These are phyloP conservation scores for Akanthomyces muscarius DNA, from an alignment of 2,329 filamentous ascomycete species.

Conservation along the genomic window DNA sequence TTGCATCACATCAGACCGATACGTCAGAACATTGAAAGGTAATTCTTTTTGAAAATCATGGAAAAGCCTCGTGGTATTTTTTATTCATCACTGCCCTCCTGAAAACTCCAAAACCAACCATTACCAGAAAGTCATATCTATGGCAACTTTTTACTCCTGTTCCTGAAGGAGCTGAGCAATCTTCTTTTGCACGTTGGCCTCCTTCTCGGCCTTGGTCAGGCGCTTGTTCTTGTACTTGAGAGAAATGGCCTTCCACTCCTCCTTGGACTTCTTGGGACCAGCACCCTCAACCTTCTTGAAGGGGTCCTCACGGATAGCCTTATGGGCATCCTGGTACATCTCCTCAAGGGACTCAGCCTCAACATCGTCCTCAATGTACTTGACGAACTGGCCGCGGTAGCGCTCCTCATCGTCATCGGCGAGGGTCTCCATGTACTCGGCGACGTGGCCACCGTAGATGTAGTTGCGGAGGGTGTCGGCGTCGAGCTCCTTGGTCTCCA, in stretches of 20 bases:
- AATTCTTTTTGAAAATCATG: conserved; percentile 7
- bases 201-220: conserved; percentile 79
- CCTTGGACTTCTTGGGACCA: conserved; percentile 90
- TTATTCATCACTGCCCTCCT: conserved; percentile 36
- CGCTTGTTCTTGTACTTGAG: conserved; percentile 80
- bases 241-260: conserved; percentile 92
- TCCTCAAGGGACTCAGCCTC: conserved; percentile 98
- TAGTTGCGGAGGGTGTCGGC: conserved; percentile 96
- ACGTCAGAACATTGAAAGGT: background rate
- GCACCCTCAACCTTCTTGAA: conserved; percentile 83
- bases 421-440: conserved; percentile 99
- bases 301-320: conserved; percentile 94
- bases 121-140: conserved; percentile 25
- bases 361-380: conserved; percentile 95
- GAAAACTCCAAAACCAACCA: conserved; percentile 38
- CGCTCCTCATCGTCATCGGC: conserved; percentile 99
- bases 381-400: conserved; percentile 96
- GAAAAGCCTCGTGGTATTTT: conserved; percentile 21
- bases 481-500: conserved; percentile 96
- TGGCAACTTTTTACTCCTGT: conserved; percentile 36
- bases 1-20: background rate
- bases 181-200: conserved; percentile 80
- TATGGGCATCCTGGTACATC: conserved; percentile 90
- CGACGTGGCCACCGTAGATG: conserved; percentile 97
- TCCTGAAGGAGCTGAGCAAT: conserved; percentile 71